These are phyloP conservation scores for apple (Malus domestica) DNA, from an alignment of 306 rosid species.

Conservation along the genomic window ASM211411v1 NC_041797.1:13657501-13658000, in stretches of 20 bases:
- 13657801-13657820: not conserved
- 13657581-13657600: conserved; percentile 8
- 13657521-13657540: not conserved
- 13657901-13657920: conserved; percentile 65
- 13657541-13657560: not conserved
- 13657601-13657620: conserved; percentile 20
- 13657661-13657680: conserved; percentile 48
- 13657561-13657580: not conserved
- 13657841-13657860: not conserved
- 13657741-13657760: not conserved
- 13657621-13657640: conserved; percentile 24
- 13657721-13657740: not conserved
- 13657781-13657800: not conserved
- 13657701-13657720: conserved; percentile 70
- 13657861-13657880: conserved; percentile 7
- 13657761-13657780: not conserved
- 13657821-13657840: not conserved
- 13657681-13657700: conserved; percentile 61
- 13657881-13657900: conserved; percentile 6
- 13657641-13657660: conserved; percentile 51
- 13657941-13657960: conserved; percentile 63
- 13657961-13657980: conserved; percentile 85
- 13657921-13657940: conserved; percentile 63
- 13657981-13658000: not conserved
- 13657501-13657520: not conserved